phyloP scores from a whole-genome alignment of 257 asterid genomes.

The Rehmannia glutinosa region DNA sequence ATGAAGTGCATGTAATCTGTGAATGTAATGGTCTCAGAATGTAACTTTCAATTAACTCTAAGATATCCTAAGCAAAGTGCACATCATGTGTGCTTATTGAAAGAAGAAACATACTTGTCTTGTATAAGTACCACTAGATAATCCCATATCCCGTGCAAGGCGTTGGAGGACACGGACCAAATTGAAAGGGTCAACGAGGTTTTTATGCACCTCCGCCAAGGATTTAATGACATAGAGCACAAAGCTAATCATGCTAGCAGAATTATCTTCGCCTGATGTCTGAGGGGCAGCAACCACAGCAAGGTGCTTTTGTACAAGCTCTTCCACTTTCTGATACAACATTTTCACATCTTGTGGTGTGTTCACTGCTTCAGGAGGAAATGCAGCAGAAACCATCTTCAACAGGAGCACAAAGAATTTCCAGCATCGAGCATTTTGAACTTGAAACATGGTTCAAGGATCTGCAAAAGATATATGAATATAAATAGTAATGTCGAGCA shows the following conservation, averaged over 20 bases:
- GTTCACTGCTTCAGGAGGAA: conserved; percentile 76
- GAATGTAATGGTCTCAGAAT: no score
- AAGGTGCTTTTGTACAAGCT: conserved; percentile 94
- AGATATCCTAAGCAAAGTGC: no score
- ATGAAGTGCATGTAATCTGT: conserved; percentile 2
- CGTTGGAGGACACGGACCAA: conserved; percentile 95
- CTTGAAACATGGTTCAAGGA: conserved; percentile 98
- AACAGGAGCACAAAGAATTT: conserved; percentile 85
- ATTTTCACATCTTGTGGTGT: conserved; percentile 86
- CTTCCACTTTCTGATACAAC: conserved; percentile 94
- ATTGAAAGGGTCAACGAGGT: conserved; percentile 75
- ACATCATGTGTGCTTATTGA: no score
- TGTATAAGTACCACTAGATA: conserved; percentile 62
- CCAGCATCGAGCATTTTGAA: conserved; percentile 99
- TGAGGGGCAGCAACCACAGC: conserved; percentile 89
- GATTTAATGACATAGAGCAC: conserved; percentile 85
- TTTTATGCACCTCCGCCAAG: conserved; percentile 85
- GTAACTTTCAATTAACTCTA: no score
- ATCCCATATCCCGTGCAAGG: conserved; percentile 88
- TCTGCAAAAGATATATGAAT: conserved; percentile 42
- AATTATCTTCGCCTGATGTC: conserved; percentile 83
- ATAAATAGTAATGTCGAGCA: background rate
- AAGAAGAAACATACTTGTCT: conserved; percentile 66
- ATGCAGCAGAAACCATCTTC: conserved; percentile 92
- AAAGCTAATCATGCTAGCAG: conserved; percentile 92